Percentiles rank a stretch among this genome's conserved stretches.
These are phyloP conservation scores for Epichloe brachyelytri DNA, from an alignment of 2,329 filamentous ascomycete genomes.

Conservation along the genomic window DNA sequence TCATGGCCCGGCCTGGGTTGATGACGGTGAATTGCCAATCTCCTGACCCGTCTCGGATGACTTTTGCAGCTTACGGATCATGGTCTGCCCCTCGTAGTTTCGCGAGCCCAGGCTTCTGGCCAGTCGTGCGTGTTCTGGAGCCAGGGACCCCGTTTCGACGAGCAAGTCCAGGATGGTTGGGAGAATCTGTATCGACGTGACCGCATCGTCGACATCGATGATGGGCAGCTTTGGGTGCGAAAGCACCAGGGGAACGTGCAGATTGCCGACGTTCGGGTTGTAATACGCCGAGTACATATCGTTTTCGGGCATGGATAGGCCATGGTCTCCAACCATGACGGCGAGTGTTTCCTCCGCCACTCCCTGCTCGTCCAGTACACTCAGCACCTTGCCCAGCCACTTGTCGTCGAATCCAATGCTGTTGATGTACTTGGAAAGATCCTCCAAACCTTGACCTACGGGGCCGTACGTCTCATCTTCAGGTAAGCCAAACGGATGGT, in stretches of 20 bases:
- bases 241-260: constrained; percentile 20
- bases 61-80: constrained; percentile 18
- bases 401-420: constrained; percentile 19
- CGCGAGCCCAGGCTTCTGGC: constrained; percentile 15
- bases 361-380: constrained; percentile 18
- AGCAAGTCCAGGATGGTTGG: constrained; percentile 23
- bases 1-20: constrained; percentile 21
- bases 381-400: constrained; percentile 20
- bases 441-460: constrained; percentile 14
- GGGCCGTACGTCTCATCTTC: constrained; percentile 15
- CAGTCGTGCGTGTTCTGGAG: constrained; percentile 12
- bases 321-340: constrained; percentile 21
- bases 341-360: constrained; percentile 21
- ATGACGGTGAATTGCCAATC: constrained; percentile 23
- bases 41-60: constrained; percentile 9
- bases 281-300: constrained; percentile 19
- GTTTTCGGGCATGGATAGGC: constrained; percentile 20
- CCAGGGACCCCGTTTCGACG: constrained; percentile 20
- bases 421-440: constrained; percentile 22
- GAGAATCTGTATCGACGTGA: constrained; percentile 20
- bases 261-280: constrained; percentile 20
- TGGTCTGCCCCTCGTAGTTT: constrained; percentile 23
- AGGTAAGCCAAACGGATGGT: constrained; percentile 21
- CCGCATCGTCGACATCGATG: constrained; percentile 18
- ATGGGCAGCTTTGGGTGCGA: constrained; percentile 20